Percentiles rank a stretch among this genome's conserved stretches.
Conservation (phyloP, 2,329 filamentous ascomycete species). For the Apiospora pterosperma region DNA sequence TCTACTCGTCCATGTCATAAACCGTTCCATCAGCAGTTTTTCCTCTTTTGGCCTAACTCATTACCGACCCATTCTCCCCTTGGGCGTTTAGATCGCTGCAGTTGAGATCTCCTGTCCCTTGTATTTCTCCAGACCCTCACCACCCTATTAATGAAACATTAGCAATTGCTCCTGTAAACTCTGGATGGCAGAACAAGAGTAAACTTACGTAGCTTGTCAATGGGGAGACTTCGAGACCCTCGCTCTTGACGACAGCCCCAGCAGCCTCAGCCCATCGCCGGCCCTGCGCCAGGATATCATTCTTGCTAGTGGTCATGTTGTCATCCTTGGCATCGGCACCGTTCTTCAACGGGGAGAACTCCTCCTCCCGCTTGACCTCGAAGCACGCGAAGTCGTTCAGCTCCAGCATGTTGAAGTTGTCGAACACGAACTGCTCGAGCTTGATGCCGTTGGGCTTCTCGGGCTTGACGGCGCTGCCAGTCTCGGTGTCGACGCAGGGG, state of each 20-base stretch:
- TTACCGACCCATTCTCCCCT: neutral
- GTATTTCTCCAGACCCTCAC: conserved; percentile 59
- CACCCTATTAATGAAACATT: conserved; percentile 40
- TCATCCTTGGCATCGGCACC: conserved; percentile 57
- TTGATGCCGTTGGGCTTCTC: conserved; percentile 97
- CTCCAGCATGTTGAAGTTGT: conserved; percentile 87
- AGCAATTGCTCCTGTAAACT: conserved; percentile 10
- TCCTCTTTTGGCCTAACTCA: neutral
- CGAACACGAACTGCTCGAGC: conserved; percentile 98
- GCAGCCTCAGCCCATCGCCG: conserved; percentile 79
- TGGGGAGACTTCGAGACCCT: conserved; percentile 86
- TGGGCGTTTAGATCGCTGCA: conserved; percentile 17
- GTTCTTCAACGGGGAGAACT: conserved; percentile 98
- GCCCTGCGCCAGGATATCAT: conserved; percentile 87
- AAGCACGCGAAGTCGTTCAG: conserved; percentile 91
- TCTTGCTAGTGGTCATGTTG: conserved; percentile 88
- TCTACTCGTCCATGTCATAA: neutral
- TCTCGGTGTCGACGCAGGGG: conserved; percentile 72
- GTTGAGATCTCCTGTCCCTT: conserved; percentile 39
- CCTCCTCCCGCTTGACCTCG: conserved; percentile 94
- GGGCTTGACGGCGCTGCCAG: conserved; percentile 80
- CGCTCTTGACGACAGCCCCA: conserved; percentile 68
- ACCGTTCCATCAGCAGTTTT: neutral
- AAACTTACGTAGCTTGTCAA: conserved; percentile 89
- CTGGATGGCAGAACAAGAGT: neutral